Base-by-base conservation (phyloP, 129 eudicot species). In the Centrapalus pauciflorus region DNA sequence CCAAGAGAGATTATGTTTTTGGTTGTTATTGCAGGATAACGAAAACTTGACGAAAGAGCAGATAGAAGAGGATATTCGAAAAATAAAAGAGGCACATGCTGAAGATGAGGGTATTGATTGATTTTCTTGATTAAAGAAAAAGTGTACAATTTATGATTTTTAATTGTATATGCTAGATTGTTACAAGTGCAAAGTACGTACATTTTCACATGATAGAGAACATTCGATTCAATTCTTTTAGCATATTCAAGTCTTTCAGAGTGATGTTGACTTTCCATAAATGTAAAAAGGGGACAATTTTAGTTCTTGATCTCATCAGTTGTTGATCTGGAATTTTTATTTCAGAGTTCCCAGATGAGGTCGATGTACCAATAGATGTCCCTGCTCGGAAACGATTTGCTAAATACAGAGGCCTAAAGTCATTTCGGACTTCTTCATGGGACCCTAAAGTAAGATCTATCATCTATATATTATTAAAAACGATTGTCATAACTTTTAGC, bases 341-440 rank as follows among this genome's bases (percentile, higher is more conserved):
- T 79, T 46, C 86, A 93, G 98, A 93, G 67, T 93, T 65, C 64
- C 98, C 98, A 20, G 98, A 93, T 84, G 98, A 88, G 84, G 96
- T 88, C 46, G 96, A 83, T 76, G 86, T 91, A 37, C 98, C 98
- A n/a, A 14, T 93, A 35, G 98, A 93, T 70, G 61, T 93, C 40
- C 85, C 98, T 34, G 98, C 96, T 19, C 72, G 98, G 17, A 93
- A 85, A 76, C 89, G 96, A 30, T 88, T 93, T 84, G 98, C 96
- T 24, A 88, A 93, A 79, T 93, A 88, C 74, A 84, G 98, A 81
- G 98, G 98, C 49, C 70, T 93, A 27, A 93, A 88, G 75, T 92
- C 98, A 16, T 85, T 92, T 67, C 80, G 96, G 67, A 88, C 95
- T 28, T 93, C 98, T 1, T 70, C 98, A 25, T 93, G 96, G 98